Conservation (phyloP, 768 basidiomycete genomes). For the Agrocybe praecox region DNA sequence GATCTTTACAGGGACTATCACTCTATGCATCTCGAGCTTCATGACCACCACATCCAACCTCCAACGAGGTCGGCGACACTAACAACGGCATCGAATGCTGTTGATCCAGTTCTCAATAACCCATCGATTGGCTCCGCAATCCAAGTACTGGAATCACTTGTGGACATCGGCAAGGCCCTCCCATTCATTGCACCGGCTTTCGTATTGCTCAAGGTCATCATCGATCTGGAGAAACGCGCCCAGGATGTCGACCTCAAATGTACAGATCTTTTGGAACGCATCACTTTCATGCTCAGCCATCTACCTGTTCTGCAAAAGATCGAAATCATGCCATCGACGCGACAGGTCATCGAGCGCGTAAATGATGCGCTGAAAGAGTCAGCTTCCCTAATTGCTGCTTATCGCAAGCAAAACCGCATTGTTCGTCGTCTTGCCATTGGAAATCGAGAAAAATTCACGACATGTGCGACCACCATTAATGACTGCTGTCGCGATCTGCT, state of each 20-base stretch:
- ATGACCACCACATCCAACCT: background rate
- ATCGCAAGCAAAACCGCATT: conserved; percentile 36
- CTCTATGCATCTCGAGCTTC: conserved; percentile 9
- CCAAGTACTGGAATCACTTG: conserved; percentile 30
- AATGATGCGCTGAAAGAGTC: conserved; percentile 38
- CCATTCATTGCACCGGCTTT: conserved; percentile 42
- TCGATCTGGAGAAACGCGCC: conserved; percentile 37
- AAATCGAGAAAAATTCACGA: conserved; percentile 38
- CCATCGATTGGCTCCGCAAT: conserved; percentile 28
- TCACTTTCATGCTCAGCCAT: conserved; percentile 44
- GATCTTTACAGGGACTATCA: conserved; percentile 9
- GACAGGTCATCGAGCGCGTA: conserved; percentile 39
- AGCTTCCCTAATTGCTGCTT: conserved; percentile 39
- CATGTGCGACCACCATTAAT: conserved; percentile 32
- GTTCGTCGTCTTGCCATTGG: conserved; percentile 38
- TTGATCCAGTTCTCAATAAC: conserved; percentile 20
- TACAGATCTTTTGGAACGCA: conserved; percentile 40
- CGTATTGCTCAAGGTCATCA: conserved; percentile 39
- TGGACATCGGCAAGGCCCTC: conserved; percentile 36
- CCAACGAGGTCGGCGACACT: conserved; percentile 8
- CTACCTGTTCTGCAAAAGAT: conserved; percentile 34
- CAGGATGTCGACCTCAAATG: conserved; percentile 42
- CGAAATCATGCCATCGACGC: conserved; percentile 33
- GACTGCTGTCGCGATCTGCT: conserved; percentile 37
- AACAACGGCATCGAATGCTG: conserved; percentile 12